phyloP scores from a whole-genome alignment of 495 filamentous ascomycete species.

The Aspergillus carlsbadensis region DNA sequence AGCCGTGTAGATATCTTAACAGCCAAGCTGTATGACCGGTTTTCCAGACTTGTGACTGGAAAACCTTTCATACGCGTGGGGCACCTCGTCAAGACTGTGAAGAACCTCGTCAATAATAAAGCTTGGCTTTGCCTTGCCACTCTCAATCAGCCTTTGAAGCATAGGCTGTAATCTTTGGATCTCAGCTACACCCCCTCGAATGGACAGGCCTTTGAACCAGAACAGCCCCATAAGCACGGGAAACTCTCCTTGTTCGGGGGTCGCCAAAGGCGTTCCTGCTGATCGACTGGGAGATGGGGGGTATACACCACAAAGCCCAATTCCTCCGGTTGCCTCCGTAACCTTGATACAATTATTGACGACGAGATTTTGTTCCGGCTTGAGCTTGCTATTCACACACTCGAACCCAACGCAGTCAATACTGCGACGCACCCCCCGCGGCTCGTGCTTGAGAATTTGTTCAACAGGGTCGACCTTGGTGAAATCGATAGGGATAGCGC shows the following conservation, averaged over 20 bases:
- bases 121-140: constrained; percentile 8
- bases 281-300: constrained; percentile 4
- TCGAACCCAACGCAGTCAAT: constrained; percentile 20
- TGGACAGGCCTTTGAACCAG: not conserved
- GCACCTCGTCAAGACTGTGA: constrained; percentile 6
- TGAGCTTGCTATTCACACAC: constrained; percentile 14
- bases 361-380: constrained; percentile 35
- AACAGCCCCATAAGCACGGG: not conserved
- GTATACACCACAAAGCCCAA: constrained; percentile 37
- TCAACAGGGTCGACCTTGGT: constrained; percentile 10
- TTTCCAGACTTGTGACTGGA: not conserved
- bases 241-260: constrained; percentile 1
- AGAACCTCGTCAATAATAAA: constrained; percentile 11
- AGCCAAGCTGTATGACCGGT: constrained; percentile 4
- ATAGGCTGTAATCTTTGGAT: constrained; percentile 2
- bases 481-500: constrained; percentile 19
- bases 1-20: too few species aligned
- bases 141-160: constrained; percentile 9
- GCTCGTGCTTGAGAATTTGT: constrained; percentile 13
- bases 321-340: constrained; percentile 37
- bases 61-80: constrained; percentile 7
- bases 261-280: not conserved
- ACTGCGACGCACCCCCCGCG: constrained; percentile 12
- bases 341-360: constrained; percentile 38
- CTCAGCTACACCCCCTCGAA: constrained; percentile 3